phyloP scores from a whole-genome alignment of 2,329 filamentous ascomycete species.

The Claviceps monticola region DNA sequence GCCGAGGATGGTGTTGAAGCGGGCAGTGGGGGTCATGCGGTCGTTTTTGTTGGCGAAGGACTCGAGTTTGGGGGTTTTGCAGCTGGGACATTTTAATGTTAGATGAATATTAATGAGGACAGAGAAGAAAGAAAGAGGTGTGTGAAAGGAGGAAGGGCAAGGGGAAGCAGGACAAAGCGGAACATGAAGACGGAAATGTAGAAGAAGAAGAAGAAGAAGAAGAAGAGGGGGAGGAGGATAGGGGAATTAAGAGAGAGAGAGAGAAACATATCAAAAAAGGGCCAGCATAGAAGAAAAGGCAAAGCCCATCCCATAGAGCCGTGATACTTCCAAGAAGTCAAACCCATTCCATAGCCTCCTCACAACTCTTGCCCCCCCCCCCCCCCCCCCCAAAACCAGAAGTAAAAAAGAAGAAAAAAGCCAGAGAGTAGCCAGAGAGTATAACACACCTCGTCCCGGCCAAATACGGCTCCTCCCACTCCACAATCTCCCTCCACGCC shows the following conservation, averaged over 20 bases:
- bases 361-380: too few relatives aligned
- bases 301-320: constrained; percentile 41
- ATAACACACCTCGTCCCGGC: constrained; percentile 39
- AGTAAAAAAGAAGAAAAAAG: too few relatives aligned
- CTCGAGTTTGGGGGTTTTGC: constrained; percentile 67
- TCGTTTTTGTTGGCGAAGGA: constrained; percentile 65
- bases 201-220: background rate
- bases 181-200: background rate
- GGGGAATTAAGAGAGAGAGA: background rate
- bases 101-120: background rate
- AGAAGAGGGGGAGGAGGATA: background rate
- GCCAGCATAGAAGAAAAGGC: constrained; percentile 6
- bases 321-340: constrained; percentile 49
- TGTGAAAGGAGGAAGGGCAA: too few relatives aligned
- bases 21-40: constrained; percentile 65
- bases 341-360: too few relatives aligned
- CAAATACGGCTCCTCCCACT: constrained; percentile 65
- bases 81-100: constrained; percentile 15
- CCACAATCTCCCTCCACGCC: constrained; percentile 82
- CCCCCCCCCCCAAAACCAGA: too few relatives aligned
- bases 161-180: background rate
- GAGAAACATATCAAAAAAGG: background rate
- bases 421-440: too few relatives aligned
- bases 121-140: background rate
- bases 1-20: constrained; percentile 72